Percentiles rank a stretch among this genome's conserved stretches.
Conservation (phyloP, 2,329 filamentous ascomycete species). For the Ophiostoma sp. region DNA sequence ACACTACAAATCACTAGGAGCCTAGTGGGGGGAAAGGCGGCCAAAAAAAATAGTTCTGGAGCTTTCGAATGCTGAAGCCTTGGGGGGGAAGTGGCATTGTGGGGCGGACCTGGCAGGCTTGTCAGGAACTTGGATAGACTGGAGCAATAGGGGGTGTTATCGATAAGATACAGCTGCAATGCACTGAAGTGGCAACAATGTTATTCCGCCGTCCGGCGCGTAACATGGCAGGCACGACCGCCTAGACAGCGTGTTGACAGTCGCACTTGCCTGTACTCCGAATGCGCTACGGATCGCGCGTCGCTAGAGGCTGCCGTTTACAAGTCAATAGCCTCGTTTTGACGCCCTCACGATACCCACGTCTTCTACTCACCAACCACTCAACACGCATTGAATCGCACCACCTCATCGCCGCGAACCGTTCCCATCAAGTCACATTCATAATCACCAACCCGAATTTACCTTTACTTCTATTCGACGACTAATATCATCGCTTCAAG, state of each 20-base stretch:
- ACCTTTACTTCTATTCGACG: background rate
- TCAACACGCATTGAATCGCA: background rate
- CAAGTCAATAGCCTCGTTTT: conserved; percentile 12
- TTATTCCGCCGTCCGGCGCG: conserved; percentile 24
- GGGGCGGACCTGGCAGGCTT: conserved; percentile 12
- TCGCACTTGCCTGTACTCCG: background rate
- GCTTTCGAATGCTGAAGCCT: conserved; percentile 23
- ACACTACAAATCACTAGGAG: conserved; percentile 4
- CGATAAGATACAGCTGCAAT: background rate
- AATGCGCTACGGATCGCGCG: conserved; percentile 2
- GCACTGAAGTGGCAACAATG: conserved; percentile 20
- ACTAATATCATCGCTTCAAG: background rate
- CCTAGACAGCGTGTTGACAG: background rate
- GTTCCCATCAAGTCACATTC: background rate
- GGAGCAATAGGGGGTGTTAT: conserved; percentile 5
- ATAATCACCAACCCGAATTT: background rate
- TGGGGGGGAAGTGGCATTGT: conserved; percentile 11
- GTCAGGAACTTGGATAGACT: background rate
- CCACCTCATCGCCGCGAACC: background rate
- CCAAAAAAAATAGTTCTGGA: conserved; percentile 25
- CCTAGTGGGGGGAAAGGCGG: conserved; percentile 18
- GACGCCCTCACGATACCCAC: conserved; percentile 7
- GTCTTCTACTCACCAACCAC: background rate
- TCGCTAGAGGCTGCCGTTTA: background rate
- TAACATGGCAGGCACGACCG: conserved; percentile 1